Percentiles rank a stretch among this genome's conserved stretches.
Evolutionary conservation across 2,329 filamentous ascomycete species (phyloP).

Genomic region (Emmonsia crescens): DNA sequence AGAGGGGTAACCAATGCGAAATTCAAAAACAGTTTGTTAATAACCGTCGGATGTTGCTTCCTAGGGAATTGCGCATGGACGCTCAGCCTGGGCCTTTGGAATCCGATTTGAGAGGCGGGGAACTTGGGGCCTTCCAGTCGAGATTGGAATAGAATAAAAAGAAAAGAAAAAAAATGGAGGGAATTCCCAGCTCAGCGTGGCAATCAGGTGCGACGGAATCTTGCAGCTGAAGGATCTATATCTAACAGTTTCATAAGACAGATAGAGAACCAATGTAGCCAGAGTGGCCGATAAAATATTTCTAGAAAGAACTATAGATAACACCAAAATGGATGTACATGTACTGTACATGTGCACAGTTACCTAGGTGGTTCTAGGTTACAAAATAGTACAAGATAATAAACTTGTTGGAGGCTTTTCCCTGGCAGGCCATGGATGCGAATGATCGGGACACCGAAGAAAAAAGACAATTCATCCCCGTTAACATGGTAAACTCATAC

Average conservation of each 20-base stretch:
- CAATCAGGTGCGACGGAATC: neutral
- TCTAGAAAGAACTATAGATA: neutral
- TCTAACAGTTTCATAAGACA: neutral
- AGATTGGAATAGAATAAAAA: neutral
- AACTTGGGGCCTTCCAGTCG: neutral
- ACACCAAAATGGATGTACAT: no score
- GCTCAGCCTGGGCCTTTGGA: neutral
- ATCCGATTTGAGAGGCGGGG: neutral
- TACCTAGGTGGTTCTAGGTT: no score
- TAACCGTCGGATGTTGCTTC: neutral
- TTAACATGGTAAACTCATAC: constrained; percentile 41
- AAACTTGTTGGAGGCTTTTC: neutral
- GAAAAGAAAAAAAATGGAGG: neutral
- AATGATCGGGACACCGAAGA: neutral
- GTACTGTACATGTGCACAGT: no score
- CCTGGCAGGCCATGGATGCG: neutral
- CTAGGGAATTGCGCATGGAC: neutral
- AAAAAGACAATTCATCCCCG: neutral
- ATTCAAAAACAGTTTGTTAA: neutral
- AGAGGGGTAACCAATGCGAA: neutral
- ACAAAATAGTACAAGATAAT: neutral
- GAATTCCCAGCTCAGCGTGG: no score
- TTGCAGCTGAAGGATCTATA: neutral
- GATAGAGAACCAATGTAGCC: neutral
- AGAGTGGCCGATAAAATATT: neutral